These are phyloP conservation scores for Phytophthora macrochlamydospora DNA, from an alignment of 352 stramenopile species.

Conservation along the genomic window DNA sequence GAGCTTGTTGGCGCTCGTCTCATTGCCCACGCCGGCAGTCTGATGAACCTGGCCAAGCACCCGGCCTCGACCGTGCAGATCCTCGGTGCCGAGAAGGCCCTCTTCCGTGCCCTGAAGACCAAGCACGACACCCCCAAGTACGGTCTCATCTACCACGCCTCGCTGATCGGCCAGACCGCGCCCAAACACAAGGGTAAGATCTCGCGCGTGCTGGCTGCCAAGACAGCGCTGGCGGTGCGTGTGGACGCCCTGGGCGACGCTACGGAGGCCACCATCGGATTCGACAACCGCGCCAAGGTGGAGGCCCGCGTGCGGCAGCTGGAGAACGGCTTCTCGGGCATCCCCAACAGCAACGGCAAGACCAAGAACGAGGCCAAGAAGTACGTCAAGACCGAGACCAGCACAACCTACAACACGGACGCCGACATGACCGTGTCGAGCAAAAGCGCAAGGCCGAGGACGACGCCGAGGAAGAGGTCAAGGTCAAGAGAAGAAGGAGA, in stretches of 20 bases:
- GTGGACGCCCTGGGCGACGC: constrained; percentile 99
- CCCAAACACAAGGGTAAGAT: constrained; percentile 99
- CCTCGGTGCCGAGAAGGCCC: constrained; percentile 99
- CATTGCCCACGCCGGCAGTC: constrained; percentile 98
- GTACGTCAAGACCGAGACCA: constrained; percentile 85
- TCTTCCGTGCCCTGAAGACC: constrained; percentile 99
- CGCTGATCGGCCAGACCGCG: constrained; percentile 98
- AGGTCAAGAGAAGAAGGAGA: constrained; percentile 46
- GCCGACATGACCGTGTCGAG: constrained; percentile 97
- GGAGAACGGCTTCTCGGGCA: constrained; percentile 92
- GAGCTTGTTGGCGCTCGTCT: constrained; percentile 98
- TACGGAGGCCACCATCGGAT: constrained; percentile 95
- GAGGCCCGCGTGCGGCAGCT: constrained; percentile 97
- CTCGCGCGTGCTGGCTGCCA: constrained; percentile 97
- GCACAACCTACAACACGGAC: constrained; percentile 93
- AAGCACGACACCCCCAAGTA: constrained; percentile 99
- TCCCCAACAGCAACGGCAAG: constrained; percentile 88
- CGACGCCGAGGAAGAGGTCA: constrained; percentile 67
- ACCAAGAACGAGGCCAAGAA: constrained; percentile 92
- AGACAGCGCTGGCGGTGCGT: constrained; percentile 98
- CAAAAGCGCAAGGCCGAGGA: constrained; percentile 82
- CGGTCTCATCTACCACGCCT: constrained; percentile 99
- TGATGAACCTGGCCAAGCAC: constrained; percentile 99
- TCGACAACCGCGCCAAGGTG: constrained; percentile 98
- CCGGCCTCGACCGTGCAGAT: constrained; percentile 99